A percentile compares a stretch with the other conserved stretches of the same genome.
These are phyloP conservation scores for Solanum ossicruentum DNA, from an alignment of 257 asterid genomes.

Conservation along the genomic window DNA sequence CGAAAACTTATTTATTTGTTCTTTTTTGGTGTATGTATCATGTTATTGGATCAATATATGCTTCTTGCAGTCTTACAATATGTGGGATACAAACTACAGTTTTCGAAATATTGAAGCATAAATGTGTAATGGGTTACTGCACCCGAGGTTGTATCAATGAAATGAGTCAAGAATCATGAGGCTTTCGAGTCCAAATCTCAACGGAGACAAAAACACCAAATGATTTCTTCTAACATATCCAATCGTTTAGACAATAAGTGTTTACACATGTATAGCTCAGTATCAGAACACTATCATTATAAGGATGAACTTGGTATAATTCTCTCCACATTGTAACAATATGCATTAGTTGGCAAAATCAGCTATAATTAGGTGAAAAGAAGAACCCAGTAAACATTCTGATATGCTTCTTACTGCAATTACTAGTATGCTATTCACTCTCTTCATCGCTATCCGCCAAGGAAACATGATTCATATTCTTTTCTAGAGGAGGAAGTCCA, in stretches of 20 bases:
- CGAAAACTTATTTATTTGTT: neutral
- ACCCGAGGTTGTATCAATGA: neutral
- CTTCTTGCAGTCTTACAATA: neutral
- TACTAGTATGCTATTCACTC: conserved; percentile 21
- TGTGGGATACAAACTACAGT: neutral
- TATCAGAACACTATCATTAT: neutral
- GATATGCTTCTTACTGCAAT: neutral
- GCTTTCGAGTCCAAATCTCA: neutral
- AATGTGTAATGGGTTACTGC: neutral
- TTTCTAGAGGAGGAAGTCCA: conserved; percentile 93
- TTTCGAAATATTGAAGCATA: neutral
- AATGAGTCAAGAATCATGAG: neutral
- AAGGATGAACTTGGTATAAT: neutral
- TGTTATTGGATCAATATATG: neutral
- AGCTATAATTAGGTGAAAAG: neutral
- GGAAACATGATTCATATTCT: conserved; percentile 65
- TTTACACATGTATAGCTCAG: neutral
- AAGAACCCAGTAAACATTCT: neutral
- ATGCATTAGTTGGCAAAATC: neutral
- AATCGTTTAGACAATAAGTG: neutral
- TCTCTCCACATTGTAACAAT: neutral
- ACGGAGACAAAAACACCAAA: neutral
- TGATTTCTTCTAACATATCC: neutral
- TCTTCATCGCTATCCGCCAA: conserved; percentile 60
- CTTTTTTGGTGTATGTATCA: neutral